Evolutionary conservation across 805 yeast species (phyloP).

Genomic region (Pichia nanzhaoensis): DNA sequence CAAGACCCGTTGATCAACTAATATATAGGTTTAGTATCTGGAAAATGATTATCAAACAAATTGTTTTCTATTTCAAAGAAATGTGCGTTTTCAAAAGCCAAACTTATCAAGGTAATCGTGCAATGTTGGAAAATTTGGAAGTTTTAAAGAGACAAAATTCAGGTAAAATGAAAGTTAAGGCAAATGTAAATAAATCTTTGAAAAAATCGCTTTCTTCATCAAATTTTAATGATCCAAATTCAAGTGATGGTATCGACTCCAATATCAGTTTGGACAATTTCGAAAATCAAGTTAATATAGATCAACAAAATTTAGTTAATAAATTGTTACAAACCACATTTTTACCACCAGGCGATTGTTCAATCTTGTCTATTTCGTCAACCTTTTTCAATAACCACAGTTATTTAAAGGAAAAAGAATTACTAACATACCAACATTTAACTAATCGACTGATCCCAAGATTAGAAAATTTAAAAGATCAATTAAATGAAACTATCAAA

Average conservation of each 20-base stretch:
- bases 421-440: conserved; percentile 45
- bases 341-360: conserved; percentile 31
- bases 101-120: conserved; percentile 39
- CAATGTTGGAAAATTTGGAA: conserved; percentile 40
- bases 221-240: conserved; percentile 11
- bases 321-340: conserved; percentile 45
- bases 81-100: conserved; percentile 46
- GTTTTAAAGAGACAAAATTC: conserved; percentile 25
- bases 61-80: conserved; percentile 46
- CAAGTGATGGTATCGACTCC: not conserved
- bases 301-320: conserved; percentile 26
- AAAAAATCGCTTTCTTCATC: conserved; percentile 20
- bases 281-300: not conserved
- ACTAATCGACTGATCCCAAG: conserved; percentile 44
- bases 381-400: conserved; percentile 29
- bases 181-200: conserved; percentile 17
- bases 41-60: conserved; percentile 48
- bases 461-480: conserved; percentile 48
- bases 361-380: conserved; percentile 31
- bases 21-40: conserved; percentile 52
- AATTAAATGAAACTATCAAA: conserved; percentile 45
- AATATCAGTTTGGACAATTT: not conserved
- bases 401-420: conserved; percentile 36
- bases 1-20: conserved; percentile 41
- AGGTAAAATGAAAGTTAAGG: conserved; percentile 25